Percentiles rank a stretch among this genome's conserved stretches.
phyloP scores from a whole-genome alignment of 1,139 yeast genomes.

The Pichia sp. region DNA sequence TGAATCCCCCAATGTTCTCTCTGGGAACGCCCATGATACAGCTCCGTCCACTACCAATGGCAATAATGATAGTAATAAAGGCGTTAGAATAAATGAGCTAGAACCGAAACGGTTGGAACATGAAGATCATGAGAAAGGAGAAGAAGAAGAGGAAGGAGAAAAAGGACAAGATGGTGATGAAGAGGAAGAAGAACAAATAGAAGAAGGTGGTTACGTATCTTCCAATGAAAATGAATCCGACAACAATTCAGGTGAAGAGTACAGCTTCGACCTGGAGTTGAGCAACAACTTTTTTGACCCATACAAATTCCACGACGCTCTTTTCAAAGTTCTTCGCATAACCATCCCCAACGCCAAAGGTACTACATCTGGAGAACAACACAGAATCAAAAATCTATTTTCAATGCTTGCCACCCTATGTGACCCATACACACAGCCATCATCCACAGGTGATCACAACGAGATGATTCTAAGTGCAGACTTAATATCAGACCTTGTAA shows the following conservation, averaged over 20 bases:
- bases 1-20: background rate
- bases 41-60: background rate
- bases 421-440: constrained; percentile 68
- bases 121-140: background rate
- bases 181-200: too few relatives aligned
- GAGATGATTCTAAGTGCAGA: constrained; percentile 48
- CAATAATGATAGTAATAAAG: background rate
- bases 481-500: constrained; percentile 46
- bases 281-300: constrained; percentile 25
- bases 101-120: background rate
- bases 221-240: background rate
- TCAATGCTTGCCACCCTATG: constrained; percentile 42
- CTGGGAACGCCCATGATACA: background rate
- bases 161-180: too few relatives aligned
- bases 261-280: constrained; percentile 27
- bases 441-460: constrained; percentile 47
- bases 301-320: constrained; percentile 23
- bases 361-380: constrained; percentile 3
- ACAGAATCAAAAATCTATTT: constrained; percentile 25
- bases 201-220: background rate
- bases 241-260: constrained; percentile 20
- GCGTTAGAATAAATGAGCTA: background rate
- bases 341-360: constrained; percentile 12
- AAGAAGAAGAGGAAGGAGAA: background rate
- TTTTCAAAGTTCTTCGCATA: constrained; percentile 23